Percentiles rank a stretch among this genome's conserved stretches.
Conservation (phyloP, 1,139 yeast genomes). For the Diutina ranongensis region DNA sequence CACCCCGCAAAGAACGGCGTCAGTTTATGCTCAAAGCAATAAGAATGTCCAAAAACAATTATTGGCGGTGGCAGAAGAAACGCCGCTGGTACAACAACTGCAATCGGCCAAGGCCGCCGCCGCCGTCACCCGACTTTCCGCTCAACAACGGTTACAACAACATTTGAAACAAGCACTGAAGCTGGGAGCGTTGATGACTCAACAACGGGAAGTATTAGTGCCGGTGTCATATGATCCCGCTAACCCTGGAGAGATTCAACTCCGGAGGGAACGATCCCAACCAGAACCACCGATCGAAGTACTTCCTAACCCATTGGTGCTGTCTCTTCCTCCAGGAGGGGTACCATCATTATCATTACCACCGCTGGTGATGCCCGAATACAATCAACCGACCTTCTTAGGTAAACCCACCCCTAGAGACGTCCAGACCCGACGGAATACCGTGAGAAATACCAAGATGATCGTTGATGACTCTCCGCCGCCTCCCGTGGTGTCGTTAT, state of each 20-base stretch:
- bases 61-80: slow-evolving; percentile 1
- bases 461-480: neutral
- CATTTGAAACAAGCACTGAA: slow-evolving; percentile 30
- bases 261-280: neutral
- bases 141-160: slow-evolving; percentile 30
- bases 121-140: slow-evolving; percentile 15
- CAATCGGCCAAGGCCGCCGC: neutral
- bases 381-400: neutral
- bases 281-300: neutral
- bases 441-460: neutral
- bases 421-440: slow-evolving; percentile 3
- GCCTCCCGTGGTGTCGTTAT: slow-evolving; percentile 6
- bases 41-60: slow-evolving; percentile 4
- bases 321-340: neutral
- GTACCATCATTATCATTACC: neutral
- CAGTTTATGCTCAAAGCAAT: neutral
- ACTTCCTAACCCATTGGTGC: neutral
- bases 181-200: slow-evolving; percentile 28
- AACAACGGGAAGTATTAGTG: slow-evolving; percentile 24
- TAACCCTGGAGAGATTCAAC: slow-evolving; percentile 18
- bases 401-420: slow-evolving; percentile 2
- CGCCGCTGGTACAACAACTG: neutral
- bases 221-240: slow-evolving; percentile 33
- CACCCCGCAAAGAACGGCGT: neutral
- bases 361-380: neutral